Evolutionary conservation across 441 rosid genomes (phyloP).

Genomic region (Bruguiera hainesii): DNA sequence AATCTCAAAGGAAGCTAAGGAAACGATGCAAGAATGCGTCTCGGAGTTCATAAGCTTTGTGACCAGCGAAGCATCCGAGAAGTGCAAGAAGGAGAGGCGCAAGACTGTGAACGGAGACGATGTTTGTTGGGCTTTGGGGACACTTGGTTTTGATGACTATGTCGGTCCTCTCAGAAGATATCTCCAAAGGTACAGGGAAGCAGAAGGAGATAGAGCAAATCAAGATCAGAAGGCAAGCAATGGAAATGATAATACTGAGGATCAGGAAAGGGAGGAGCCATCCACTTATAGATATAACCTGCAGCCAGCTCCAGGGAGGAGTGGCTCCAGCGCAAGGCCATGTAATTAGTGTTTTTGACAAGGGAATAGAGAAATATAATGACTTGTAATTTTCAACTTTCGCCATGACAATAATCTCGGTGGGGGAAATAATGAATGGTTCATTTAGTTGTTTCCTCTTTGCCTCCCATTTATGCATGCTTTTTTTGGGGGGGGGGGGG

Average conservation of each 20-base stretch:
- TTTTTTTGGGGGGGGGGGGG: no score
- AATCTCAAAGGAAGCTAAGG: slow-evolving; percentile 60
- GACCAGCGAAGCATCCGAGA: slow-evolving; percentile 54
- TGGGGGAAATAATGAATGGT: no score
- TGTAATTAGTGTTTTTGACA: not conserved
- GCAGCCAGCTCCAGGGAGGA: slow-evolving; percentile 1
- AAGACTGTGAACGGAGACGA: slow-evolving; percentile 64
- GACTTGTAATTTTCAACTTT: not conserved
- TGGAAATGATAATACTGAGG: slow-evolving; percentile 11
- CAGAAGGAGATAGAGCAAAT: slow-evolving; percentile 43
- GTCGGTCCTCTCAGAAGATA: slow-evolving; percentile 36
- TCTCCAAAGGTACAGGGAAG: slow-evolving; percentile 41
- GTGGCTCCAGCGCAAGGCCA: slow-evolving; percentile 8
- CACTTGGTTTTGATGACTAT: slow-evolving; percentile 54
- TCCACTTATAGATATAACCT: not conserved
- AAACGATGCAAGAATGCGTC: slow-evolving; percentile 64
- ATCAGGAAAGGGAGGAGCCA: slow-evolving; percentile 14
- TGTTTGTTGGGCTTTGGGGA: slow-evolving; percentile 46
- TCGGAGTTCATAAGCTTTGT: slow-evolving; percentile 60
- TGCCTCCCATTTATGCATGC: no score
- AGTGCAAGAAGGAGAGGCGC: slow-evolving; percentile 50
- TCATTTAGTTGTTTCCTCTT: no score
- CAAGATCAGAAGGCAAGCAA: slow-evolving; percentile 26
- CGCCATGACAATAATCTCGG: not conserved
- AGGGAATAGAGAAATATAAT: no score